A percentile compares a stretch with the other conserved stretches of the same genome.
These are phyloP conservation scores for Trifolium repens DNA, from an alignment of 306 rosid genomes.

Conservation along the genomic window DNA sequence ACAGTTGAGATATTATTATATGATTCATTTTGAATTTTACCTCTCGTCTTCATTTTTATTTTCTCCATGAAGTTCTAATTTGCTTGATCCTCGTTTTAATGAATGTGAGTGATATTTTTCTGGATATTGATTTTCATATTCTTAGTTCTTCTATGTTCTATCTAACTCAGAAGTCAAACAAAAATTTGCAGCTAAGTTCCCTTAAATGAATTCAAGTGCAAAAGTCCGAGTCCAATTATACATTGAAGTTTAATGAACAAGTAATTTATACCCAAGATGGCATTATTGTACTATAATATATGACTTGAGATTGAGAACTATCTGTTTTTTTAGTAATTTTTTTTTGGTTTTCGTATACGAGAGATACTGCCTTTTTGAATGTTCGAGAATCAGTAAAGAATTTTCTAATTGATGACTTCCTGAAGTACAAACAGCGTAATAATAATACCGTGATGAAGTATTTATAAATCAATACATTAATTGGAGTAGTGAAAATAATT, in stretches of 20 bases:
- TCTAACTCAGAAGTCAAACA: conserved; percentile 31
- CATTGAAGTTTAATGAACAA: neutral
- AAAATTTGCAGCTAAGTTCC: conserved; percentile 6
- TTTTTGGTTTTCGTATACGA: neutral
- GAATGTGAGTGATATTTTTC: conserved; percentile 2
- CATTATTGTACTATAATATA: conserved; percentile 16
- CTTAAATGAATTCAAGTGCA: conserved; percentile 3
- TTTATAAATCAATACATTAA: conserved; percentile 38
- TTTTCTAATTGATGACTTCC: conserved; percentile 11
- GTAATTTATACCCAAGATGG: conserved; percentile 25
- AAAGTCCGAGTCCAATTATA: conserved; percentile 17
- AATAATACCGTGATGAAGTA: conserved; percentile 9
- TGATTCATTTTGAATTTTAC: neutral
- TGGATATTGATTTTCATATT: conserved; percentile 13
- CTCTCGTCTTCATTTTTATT: neutral
- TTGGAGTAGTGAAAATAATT: neutral
- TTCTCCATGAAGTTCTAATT: neutral
- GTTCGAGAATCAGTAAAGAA: conserved; percentile 7
- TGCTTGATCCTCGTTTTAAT: neutral
- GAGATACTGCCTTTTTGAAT: conserved; percentile 29
- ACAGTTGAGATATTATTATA: neutral
- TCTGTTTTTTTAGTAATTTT: neutral
- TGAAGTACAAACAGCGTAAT: conserved; percentile 5
- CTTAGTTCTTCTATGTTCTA: conserved; percentile 3
- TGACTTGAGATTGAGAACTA: neutral